Conservation (phyloP, 2,329 filamentous ascomycete genomes). For the Leptographium radiaticola region DNA sequence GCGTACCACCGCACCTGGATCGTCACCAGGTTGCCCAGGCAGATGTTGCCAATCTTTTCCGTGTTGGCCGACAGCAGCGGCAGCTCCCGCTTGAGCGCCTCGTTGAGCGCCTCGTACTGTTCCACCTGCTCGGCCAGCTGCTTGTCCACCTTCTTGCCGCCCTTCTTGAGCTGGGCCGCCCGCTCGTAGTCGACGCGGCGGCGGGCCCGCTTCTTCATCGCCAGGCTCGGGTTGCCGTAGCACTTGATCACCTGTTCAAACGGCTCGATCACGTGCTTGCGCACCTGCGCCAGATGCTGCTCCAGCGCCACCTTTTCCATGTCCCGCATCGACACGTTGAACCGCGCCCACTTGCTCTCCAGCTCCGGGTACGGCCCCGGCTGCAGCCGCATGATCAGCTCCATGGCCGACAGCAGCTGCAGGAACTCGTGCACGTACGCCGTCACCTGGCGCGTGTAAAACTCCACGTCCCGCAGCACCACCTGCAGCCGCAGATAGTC, state of each 20-base stretch:
- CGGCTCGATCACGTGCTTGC: constrained; percentile 69
- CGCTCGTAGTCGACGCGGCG: constrained; percentile 81
- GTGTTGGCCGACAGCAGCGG: constrained; percentile 73
- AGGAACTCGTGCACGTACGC: constrained; percentile 72
- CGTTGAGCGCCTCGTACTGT: constrained; percentile 82
- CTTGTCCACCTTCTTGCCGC: constrained; percentile 75
- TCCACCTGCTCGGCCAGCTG: constrained; percentile 75
- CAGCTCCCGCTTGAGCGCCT: constrained; percentile 84
- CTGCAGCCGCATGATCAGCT: constrained; percentile 62
- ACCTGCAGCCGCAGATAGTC: constrained; percentile 89
- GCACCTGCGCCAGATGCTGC: constrained; percentile 48
- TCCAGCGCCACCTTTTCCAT: constrained; percentile 72
- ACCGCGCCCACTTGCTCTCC: constrained; percentile 88
- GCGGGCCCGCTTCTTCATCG: constrained; percentile 92
- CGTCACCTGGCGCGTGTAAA: constrained; percentile 71
- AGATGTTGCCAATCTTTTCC: constrained; percentile 70
- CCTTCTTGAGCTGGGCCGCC: constrained; percentile 61
- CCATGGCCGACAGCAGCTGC: constrained; percentile 68
- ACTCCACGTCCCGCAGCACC: constrained; percentile 85
- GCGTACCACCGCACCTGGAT: constrained; percentile 75
- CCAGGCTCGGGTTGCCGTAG: constrained; percentile 71
- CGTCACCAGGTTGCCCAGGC: constrained; percentile 69
- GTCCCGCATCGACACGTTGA: constrained; percentile 77
- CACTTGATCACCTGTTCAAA: constrained; percentile 26
- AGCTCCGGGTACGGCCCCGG: constrained; percentile 68